phyloP scores from a whole-genome alignment of 225 moss, liverwort and hornwort genomes.

The Straminergon stramineum region DNA sequence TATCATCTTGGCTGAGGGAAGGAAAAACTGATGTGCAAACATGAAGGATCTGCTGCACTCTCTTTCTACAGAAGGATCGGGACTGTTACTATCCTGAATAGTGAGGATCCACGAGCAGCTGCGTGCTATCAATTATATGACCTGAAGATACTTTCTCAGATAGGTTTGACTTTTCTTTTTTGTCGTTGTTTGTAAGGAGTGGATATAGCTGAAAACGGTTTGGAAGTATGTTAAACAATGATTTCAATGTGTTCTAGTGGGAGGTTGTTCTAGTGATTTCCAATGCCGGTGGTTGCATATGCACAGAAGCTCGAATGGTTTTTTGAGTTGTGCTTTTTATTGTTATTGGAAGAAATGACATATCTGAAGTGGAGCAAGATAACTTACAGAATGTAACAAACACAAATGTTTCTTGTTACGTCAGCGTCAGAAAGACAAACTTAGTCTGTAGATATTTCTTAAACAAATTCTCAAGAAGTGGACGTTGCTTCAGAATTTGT shows the following conservation, averaged over 20 bases:
- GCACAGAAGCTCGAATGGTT: neutral
- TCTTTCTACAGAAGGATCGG: neutral
- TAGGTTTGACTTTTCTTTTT: neutral
- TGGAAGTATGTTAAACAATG: neutral
- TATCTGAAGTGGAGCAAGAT: neutral
- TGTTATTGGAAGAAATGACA: neutral
- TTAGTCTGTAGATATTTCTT: neutral
- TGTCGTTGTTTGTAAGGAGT: neutral
- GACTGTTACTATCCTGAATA: neutral
- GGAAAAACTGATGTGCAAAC: conserved; percentile 58
- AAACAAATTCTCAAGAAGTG: neutral
- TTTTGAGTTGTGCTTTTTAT: neutral
- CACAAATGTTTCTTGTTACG: neutral
- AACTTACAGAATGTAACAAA: neutral
- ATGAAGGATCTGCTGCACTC: neutral
- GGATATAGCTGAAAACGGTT: neutral
- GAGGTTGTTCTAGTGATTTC: neutral
- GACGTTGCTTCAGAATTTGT: neutral
- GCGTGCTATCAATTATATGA: neutral
- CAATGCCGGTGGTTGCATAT: neutral
- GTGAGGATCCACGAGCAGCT: neutral
- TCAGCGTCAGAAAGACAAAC: neutral
- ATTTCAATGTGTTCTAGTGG: neutral
- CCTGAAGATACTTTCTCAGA: neutral
- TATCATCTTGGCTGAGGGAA: conserved; percentile 88